phyloP scores from a whole-genome alignment of 2,329 filamentous ascomycete genomes.

The Rhinocladiella mackenziei region DNA sequence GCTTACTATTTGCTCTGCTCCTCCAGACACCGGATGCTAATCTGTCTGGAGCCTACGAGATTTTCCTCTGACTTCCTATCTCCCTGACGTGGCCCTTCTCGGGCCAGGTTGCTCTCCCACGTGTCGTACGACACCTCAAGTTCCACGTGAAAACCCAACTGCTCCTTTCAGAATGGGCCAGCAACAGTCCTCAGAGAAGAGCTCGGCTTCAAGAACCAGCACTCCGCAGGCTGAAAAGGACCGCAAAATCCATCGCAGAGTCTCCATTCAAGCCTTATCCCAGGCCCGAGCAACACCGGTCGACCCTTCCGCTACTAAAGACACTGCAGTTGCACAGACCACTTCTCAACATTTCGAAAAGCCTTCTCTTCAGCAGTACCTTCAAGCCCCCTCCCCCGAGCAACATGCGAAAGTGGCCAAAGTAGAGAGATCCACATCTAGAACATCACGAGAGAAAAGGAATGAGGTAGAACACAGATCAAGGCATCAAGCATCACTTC shows the following conservation, averaged over 20 bases:
- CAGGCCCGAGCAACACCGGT: constrained; percentile 40
- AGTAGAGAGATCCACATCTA: constrained; percentile 24
- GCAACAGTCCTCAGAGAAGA: constrained; percentile 29
- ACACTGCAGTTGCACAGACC: constrained; percentile 42
- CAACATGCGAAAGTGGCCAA: constrained; percentile 24
- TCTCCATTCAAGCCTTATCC: constrained; percentile 41
- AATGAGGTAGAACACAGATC: constrained; percentile 17
- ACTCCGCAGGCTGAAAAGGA: constrained; percentile 31
- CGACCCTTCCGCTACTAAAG: constrained; percentile 42
- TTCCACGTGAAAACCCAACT: constrained; percentile 3
- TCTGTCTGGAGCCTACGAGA: constrained; percentile 21
- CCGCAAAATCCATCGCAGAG: constrained; percentile 39
- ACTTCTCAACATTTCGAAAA: constrained; percentile 33
- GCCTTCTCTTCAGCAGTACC: constrained; percentile 39
- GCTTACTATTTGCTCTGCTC: constrained; percentile 3
- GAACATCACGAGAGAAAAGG: constrained; percentile 19
- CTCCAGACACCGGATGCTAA: constrained; percentile 18
- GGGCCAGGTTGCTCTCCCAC: constrained; percentile 2
- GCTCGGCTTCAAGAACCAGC: constrained; percentile 17
- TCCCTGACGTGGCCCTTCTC: constrained; percentile 15
- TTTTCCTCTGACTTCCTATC: constrained; percentile 26
- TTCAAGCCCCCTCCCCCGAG: constrained; percentile 40
- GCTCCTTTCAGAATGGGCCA: constrained; percentile 27
- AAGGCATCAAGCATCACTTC: constrained; percentile 16
- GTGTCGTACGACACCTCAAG: constrained; percentile 21